Conservation (phyloP, 176 grass and related monocot genomes). For the Zea mays region DNA sequence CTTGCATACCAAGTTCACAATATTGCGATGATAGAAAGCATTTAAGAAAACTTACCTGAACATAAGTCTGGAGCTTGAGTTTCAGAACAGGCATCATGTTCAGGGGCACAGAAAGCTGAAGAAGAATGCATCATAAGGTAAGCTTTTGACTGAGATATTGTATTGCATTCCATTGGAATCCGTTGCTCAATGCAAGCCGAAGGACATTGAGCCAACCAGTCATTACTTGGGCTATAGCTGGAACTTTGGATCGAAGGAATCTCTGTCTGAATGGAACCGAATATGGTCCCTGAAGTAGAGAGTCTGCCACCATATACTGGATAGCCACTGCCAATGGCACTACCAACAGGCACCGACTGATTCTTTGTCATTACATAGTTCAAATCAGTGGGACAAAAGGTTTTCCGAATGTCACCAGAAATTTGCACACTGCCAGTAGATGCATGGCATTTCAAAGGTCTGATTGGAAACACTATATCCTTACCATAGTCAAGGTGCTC, state of each 20-base stretch:
- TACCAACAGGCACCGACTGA: conserved; percentile 11
- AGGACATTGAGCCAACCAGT: neutral
- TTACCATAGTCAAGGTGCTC: no score
- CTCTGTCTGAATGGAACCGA: neutral
- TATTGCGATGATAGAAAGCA: neutral
- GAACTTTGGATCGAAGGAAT: no score
- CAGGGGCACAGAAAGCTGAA: conserved; percentile 8
- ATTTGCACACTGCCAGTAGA: neutral
- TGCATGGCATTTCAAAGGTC: no score
- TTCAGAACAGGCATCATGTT: conserved; percentile 1
- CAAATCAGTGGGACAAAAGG: conserved; percentile 23
- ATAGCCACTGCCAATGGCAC: conserved; percentile 37
- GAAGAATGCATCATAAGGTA: neutral
- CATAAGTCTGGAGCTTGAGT: conserved; percentile 23
- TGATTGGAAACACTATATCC: no score
- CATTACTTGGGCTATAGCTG: no score
- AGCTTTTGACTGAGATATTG: neutral
- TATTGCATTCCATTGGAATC: neutral
- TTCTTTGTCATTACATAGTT: conserved; percentile 21
- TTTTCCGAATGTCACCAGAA: conserved; percentile 24
- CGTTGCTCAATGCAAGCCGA: conserved; percentile 8
- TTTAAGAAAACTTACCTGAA: conserved; percentile 27
- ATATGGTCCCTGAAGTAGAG: conserved; percentile 63
- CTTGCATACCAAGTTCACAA: neutral
- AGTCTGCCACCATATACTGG: conserved; percentile 34